phyloP scores from a whole-genome alignment of 2,329 filamentous ascomycete genomes.

The Cordyceps javanica region DNA sequence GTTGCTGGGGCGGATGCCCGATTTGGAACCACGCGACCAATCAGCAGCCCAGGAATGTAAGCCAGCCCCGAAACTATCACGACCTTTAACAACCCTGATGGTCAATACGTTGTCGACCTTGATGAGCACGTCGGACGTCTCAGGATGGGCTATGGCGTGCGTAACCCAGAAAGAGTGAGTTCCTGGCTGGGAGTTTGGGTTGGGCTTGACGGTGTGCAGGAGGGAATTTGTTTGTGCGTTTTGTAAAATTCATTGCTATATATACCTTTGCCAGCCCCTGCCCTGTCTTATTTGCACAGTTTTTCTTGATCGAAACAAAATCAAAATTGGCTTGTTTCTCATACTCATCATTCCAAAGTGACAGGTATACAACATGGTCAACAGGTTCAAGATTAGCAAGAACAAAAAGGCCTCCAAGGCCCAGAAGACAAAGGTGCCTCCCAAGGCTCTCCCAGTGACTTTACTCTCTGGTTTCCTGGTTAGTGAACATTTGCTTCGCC shows the following conservation, averaged over 20 bases:
- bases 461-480: slow-evolving; percentile 55
- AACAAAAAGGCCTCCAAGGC: slow-evolving; percentile 11
- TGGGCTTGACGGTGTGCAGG: neutral
- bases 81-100: slow-evolving; percentile 10
- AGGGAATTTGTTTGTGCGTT: slow-evolving; percentile 5
- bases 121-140: slow-evolving; percentile 10
- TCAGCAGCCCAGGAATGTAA: slow-evolving; percentile 4
- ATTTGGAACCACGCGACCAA: neutral
- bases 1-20: slow-evolving; percentile 1
- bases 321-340: neutral
- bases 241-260: slow-evolving; percentile 4
- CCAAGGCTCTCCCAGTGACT: slow-evolving; percentile 46
- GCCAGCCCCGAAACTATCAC: slow-evolving; percentile 11
- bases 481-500: slow-evolving; percentile 13
- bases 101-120: slow-evolving; percentile 5
- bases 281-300: neutral
- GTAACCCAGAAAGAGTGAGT: neutral
- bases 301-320: neutral
- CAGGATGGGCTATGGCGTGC: neutral
- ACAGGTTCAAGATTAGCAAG: slow-evolving; percentile 10
- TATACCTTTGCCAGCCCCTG: neutral
- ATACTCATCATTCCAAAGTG: neutral
- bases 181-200: neutral
- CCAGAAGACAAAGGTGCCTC: slow-evolving; percentile 10
- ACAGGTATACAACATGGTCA: neutral